phyloP scores from a whole-genome alignment of 306 rosid species.

The Carpinus viminea region DNA sequence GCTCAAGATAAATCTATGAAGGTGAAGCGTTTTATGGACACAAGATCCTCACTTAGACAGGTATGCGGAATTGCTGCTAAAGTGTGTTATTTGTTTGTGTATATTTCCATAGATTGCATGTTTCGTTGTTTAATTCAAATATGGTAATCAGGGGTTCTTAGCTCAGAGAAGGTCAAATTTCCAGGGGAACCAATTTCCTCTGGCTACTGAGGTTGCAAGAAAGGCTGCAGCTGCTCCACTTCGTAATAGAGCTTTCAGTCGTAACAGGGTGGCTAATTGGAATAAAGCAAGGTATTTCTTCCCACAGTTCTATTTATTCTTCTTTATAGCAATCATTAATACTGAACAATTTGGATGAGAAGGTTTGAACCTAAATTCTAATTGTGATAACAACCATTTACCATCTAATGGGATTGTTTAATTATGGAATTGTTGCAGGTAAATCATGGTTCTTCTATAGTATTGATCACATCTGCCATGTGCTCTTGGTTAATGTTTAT shows the following conservation, averaged over 20 bases:
- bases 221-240: conserved; percentile 74
- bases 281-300: conserved; percentile 73
- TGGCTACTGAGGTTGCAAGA: conserved; percentile 63
- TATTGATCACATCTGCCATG: conserved; percentile 47
- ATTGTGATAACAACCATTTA: conserved; percentile 8
- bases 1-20: conserved; percentile 64
- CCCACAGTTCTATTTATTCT: background rate
- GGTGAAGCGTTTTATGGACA: conserved; percentile 58
- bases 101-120: background rate
- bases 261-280: conserved; percentile 58
- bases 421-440: conserved; percentile 55
- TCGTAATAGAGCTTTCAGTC: conserved; percentile 47
- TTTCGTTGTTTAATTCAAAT: background rate
- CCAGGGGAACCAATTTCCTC: conserved; percentile 74
- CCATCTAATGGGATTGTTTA: conserved; percentile 4
- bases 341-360: background rate
- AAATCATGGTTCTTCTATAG: conserved; percentile 55
- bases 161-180: conserved; percentile 84
- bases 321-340: background rate
- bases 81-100: background rate
- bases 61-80: conserved; percentile 33
- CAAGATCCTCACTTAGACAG: conserved; percentile 86
- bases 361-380: background rate
- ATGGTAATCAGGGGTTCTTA: conserved; percentile 59
- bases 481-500: conserved; percentile 32